A percentile compares a stretch with the other conserved stretches of the same genome.
phyloP scores from a whole-genome alignment of 108 stramenopile genomes.

The Fragilaria crotonensis region DNA sequence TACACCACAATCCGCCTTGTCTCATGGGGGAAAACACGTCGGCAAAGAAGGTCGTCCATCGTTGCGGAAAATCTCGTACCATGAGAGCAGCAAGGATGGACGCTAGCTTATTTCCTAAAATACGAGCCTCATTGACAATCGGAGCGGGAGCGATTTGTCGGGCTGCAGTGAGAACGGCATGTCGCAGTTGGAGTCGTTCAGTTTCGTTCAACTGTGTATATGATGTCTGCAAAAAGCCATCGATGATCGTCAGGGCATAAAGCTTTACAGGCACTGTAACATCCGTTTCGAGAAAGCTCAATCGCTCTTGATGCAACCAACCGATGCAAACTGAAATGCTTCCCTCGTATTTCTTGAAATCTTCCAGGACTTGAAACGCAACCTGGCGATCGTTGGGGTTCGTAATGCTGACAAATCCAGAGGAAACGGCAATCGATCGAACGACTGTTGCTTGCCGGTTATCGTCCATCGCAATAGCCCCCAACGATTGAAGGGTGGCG shows the following conservation, averaged over 20 bases:
- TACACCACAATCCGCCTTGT: slow-evolving; percentile 51
- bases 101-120: slow-evolving; percentile 66
- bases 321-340: slow-evolving; percentile 43
- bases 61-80: slow-evolving; percentile 79
- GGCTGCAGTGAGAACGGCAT: slow-evolving; percentile 52
- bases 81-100: slow-evolving; percentile 58
- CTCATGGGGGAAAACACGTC: slow-evolving; percentile 48
- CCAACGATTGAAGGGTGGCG: too few relatives aligned
- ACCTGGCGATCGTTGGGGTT: slow-evolving; percentile 38
- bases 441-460: slow-evolving; percentile 53
- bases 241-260: slow-evolving; percentile 60
- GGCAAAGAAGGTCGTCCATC: slow-evolving; percentile 67
- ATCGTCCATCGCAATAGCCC: slow-evolving; percentile 35
- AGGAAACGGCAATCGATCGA: slow-evolving; percentile 71
- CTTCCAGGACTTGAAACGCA: slow-evolving; percentile 62
- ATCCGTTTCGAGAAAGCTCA: slow-evolving; percentile 30
- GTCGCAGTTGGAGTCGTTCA: slow-evolving; percentile 53
- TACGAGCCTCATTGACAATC: slow-evolving; percentile 21
- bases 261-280: slow-evolving; percentile 65
- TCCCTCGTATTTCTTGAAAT: slow-evolving; percentile 66
- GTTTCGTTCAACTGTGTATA: slow-evolving; percentile 50
- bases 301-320: slow-evolving; percentile 31
- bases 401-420: slow-evolving; percentile 34
- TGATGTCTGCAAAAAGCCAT: slow-evolving; percentile 42
- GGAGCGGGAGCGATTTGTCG: slow-evolving; percentile 20